A percentile compares a stretch with the other conserved stretches of the same genome.
Evolutionary conservation across 2,329 filamentous ascomycete genomes (phyloP).

Genomic region (Neurospora sp.): DNA sequence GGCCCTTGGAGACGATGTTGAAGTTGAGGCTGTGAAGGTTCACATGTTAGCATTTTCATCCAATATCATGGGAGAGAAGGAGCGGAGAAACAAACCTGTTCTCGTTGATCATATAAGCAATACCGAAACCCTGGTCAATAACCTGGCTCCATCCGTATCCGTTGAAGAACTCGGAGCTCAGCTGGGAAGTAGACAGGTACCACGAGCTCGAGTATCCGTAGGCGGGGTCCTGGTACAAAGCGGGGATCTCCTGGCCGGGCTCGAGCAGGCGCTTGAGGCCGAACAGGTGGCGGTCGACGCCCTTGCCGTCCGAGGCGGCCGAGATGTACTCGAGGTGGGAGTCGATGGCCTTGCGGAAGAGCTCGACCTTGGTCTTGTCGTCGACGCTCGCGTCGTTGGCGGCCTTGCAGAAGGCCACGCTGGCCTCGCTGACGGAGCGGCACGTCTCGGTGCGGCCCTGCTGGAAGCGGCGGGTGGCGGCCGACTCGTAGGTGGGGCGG

Average conservation of each 20-base stretch:
- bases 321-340: slow-evolving; percentile 85
- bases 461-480: slow-evolving; percentile 89
- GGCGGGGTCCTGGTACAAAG: slow-evolving; percentile 79
- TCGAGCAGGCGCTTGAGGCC: slow-evolving; percentile 85
- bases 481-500: slow-evolving; percentile 94
- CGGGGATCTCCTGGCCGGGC: slow-evolving; percentile 70
- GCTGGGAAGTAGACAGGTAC: slow-evolving; percentile 81
- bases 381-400: slow-evolving; percentile 63
- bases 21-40: slow-evolving; percentile 70
- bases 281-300: slow-evolving; percentile 94
- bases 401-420: slow-evolving; percentile 78
- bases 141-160: slow-evolving; percentile 99
- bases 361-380: slow-evolving; percentile 55
- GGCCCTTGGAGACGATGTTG: slow-evolving; percentile 89
- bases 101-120: slow-evolving; percentile 99
- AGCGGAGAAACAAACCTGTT: slow-evolving; percentile 55
- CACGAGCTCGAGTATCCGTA: slow-evolving; percentile 77
- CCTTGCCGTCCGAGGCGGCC: slow-evolving; percentile 82
- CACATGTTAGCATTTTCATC: neutral
- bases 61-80: neutral
- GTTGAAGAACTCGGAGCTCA: slow-evolving; percentile 96
- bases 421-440: slow-evolving; percentile 83
- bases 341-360: slow-evolving; percentile 74
- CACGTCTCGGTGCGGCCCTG: slow-evolving; percentile 94
- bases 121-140: slow-evolving; percentile 89